Base-by-base conservation (phyloP, 441 rosid species). In the Gossypium davidsonii region DNA sequence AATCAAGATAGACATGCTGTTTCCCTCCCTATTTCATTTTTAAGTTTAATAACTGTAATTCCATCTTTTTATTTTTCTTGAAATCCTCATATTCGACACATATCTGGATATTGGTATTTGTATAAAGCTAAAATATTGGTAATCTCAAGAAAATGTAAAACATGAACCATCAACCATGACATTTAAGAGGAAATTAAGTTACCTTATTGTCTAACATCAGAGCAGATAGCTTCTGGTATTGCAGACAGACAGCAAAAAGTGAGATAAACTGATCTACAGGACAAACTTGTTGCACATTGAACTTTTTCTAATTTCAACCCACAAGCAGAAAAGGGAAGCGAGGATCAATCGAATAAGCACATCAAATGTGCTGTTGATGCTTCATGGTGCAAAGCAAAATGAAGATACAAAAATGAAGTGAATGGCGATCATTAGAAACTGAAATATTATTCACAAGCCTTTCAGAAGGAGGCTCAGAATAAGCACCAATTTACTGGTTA, bases 401-500 rank as follows among this genome's bases (percentile, higher is more conserved):
- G 26, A 67, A 67, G 44, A 23, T 1, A 48, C 3, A 39, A 48
- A 49, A 48, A n/a, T 1, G 23, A 15, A 28, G 15, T 15, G 56
- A 48, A 67, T 6, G 58, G 34, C 39, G 4, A 14, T n/a, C 44
- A 28, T 28, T 49, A 9, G 71, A 49, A 66, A 49, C 44, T n/a
- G 57, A 25, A 67, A 67, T 25, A 49, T 49, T n/a, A 15, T 67
- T 25, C 58, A n/a, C 42, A 67, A 49, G 42, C 71, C 42, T 67
- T 67, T 48, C 21, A 4, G 39, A 21, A 44, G 52, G 39, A 18
- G 37, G 37, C 37, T 66, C 18, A 46, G 15, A 66, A 14, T 65
- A 46, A 18, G 23, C 18, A 46, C 5, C 26, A 66, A 46, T 21
- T 65, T 23, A 46, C 39, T 12, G 28, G 37, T 6, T 48, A 23